A percentile compares a stretch with the other conserved stretches of the same genome.
phyloP scores from a whole-genome alignment of 2,329 filamentous ascomycete genomes.

The Stachybotrys elegans region DNA sequence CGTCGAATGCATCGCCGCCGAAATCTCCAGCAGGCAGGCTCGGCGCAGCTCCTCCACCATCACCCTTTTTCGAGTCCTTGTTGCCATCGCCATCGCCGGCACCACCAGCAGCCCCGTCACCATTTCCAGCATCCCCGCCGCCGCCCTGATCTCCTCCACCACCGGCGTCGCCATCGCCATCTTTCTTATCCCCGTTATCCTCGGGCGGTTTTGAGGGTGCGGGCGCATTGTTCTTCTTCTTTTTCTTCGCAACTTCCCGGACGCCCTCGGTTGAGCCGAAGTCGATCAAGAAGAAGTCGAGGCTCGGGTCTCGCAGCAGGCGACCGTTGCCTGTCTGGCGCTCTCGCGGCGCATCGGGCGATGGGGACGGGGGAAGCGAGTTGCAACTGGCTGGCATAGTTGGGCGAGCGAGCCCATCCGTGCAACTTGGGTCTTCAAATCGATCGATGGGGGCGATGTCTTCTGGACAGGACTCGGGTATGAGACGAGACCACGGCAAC shows the following conservation, averaged over 20 bases:
- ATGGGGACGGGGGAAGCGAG: conserved; percentile 15
- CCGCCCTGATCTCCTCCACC: conserved; percentile 11
- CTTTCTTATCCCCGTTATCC: conserved; percentile 16
- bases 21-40: conserved; percentile 29
- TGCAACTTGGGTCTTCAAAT: conserved; percentile 19
- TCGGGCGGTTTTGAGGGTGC: conserved; percentile 17
- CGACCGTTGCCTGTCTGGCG: conserved; percentile 21
- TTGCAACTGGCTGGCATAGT: conserved; percentile 14
- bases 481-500: conserved; percentile 30
- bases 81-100: conserved; percentile 29
- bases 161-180: conserved; percentile 9
- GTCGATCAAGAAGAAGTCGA: conserved; percentile 47
- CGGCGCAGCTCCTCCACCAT: conserved; percentile 26
- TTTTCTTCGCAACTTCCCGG: conserved; percentile 51
- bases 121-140: conserved; percentile 11
- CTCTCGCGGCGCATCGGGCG: conserved; percentile 14
- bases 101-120: conserved; percentile 10
- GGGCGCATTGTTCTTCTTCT: conserved; percentile 36
- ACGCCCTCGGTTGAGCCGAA: conserved; percentile 50
- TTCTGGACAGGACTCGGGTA: conserved; percentile 12
- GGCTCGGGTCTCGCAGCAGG: conserved; percentile 42
- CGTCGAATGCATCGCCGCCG: conserved; percentile 53
- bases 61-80: conserved; percentile 9
- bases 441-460: not conserved
- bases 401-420: conserved; percentile 24